Evolutionary conservation across 176 grass and related monocot species (phyloP).

Genomic region (Tillandsia fasciculata): DNA sequence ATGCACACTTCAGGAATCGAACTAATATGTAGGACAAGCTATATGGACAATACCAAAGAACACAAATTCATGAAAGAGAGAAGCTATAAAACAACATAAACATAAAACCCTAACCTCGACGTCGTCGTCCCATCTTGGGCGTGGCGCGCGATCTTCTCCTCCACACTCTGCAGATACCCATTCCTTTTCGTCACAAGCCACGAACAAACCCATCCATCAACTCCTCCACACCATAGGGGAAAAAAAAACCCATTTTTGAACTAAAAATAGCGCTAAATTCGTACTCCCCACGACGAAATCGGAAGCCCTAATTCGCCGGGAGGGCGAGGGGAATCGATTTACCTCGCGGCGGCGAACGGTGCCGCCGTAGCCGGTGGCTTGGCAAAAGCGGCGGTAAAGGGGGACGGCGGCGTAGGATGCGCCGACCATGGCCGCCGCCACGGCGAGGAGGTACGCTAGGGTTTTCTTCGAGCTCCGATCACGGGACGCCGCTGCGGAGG

Average conservation of each 20-base stretch:
- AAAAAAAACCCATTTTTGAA: not conserved
- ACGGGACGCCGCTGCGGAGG: conserved; percentile 25
- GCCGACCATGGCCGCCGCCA: conserved; percentile 76
- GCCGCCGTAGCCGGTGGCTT: conserved; percentile 69
- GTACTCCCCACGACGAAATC: not conserved
- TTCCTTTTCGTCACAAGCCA: conserved; percentile 18
- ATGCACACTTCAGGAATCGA: too few relatives aligned
- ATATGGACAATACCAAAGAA: too few relatives aligned
- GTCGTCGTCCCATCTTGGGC: conserved; percentile 47
- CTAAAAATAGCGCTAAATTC: not conserved
- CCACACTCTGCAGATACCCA: conserved; percentile 59
- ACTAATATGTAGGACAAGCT: too few relatives aligned
- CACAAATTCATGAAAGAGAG: not conserved
- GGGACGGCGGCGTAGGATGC: conserved; percentile 89
- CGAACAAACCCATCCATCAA: conserved; percentile 1
- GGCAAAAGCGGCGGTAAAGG: conserved; percentile 80
- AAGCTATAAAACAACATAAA: not conserved
- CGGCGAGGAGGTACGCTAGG: conserved; percentile 51
- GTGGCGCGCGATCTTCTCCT: conserved; percentile 89
- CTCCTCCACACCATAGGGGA: not conserved
- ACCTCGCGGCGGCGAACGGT: conserved; percentile 68
- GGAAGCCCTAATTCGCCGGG: not conserved
- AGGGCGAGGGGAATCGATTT: not conserved
- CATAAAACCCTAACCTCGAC: conserved; percentile 35
- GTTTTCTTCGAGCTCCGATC: conserved; percentile 71